Percentiles rank a stretch among this genome's conserved stretches.
Evolutionary conservation across 495 filamentous ascomycete species (phyloP).

Genomic region (Physcia stellaris): DNA sequence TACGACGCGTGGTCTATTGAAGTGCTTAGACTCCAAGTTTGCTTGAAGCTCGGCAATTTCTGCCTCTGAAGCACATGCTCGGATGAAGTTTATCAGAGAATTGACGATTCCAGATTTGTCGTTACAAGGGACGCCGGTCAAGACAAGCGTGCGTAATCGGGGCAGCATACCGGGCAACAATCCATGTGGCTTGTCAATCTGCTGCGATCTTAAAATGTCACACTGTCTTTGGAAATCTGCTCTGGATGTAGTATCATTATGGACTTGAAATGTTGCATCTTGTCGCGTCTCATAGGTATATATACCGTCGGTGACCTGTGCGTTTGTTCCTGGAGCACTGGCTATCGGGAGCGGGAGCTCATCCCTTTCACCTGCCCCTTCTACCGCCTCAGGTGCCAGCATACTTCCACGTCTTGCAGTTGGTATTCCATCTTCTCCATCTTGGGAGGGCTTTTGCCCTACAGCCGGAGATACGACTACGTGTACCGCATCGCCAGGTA

Average conservation of each 20-base stretch:
- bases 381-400: constrained; percentile 31
- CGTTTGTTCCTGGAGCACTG: constrained; percentile 10
- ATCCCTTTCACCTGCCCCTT: constrained; percentile 8
- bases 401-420: constrained; percentile 24
- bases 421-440: constrained; percentile 21
- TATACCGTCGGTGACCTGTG: constrained; percentile 19
- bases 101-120: constrained; percentile 29
- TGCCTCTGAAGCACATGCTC: constrained; percentile 44
- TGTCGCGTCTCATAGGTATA: constrained; percentile 18
- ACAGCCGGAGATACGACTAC: constrained; percentile 10
- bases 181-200: constrained; percentile 7
- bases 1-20: constrained; percentile 30
- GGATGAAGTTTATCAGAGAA: constrained; percentile 42
- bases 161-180: constrained; percentile 21
- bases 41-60: constrained; percentile 41
- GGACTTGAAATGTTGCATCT: constrained; percentile 25
- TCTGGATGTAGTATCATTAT: constrained; percentile 5
- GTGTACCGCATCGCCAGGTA: constrained; percentile 26
- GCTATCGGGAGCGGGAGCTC: constrained; percentile 3
- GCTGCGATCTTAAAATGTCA: constrained; percentile 5
- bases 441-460: constrained; percentile 3
- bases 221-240: constrained; percentile 9
- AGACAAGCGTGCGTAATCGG: constrained; percentile 38
- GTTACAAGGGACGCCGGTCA: constrained; percentile 46
- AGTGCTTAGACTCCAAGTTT: constrained; percentile 31